Conservation (phyloP, 805 yeast species). For the Cyberlindnera subsufficiens region DNA sequence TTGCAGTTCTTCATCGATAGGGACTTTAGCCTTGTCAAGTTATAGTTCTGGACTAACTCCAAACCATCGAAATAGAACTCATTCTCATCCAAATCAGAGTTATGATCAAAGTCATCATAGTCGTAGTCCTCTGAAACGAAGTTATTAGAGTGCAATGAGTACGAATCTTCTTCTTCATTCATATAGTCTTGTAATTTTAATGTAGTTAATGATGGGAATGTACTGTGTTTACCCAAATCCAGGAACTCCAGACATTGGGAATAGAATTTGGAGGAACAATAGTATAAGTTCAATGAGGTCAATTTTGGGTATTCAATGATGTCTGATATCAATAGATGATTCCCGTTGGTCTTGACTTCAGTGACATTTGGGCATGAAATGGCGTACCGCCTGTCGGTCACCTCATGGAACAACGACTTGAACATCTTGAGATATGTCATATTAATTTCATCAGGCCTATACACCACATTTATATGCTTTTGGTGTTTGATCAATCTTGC, state of each 20-base stretch:
- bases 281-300: constrained; percentile 14
- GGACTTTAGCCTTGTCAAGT: constrained; percentile 7
- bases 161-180: constrained; percentile 22
- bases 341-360: constrained; percentile 16
- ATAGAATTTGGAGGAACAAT: constrained; percentile 22
- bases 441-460: constrained; percentile 11
- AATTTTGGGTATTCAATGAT: constrained; percentile 11
- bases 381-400: constrained; percentile 1
- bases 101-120: constrained; percentile 27
- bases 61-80: constrained; percentile 31
- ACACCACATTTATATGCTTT: constrained; percentile 9
- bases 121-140: constrained; percentile 15
- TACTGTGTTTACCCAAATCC: constrained; percentile 6
- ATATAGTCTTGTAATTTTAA: constrained; percentile 22
- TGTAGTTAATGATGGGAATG: constrained; percentile 12
- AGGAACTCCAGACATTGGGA: constrained; percentile 16
- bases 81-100: constrained; percentile 29
- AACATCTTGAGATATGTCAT: constrained; percentile 19
- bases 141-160: constrained; percentile 16
- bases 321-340: constrained; percentile 15
- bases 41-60: constrained; percentile 18
- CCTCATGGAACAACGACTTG: constrained; percentile 13
- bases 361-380: constrained; percentile 8
- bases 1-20: constrained; percentile 20
- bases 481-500: constrained; percentile 7